Percentiles rank a stretch among this genome's conserved stretches.
Conservation (phyloP, 2,329 filamentous ascomycete genomes). For the Diaporthe humulicola region DNA sequence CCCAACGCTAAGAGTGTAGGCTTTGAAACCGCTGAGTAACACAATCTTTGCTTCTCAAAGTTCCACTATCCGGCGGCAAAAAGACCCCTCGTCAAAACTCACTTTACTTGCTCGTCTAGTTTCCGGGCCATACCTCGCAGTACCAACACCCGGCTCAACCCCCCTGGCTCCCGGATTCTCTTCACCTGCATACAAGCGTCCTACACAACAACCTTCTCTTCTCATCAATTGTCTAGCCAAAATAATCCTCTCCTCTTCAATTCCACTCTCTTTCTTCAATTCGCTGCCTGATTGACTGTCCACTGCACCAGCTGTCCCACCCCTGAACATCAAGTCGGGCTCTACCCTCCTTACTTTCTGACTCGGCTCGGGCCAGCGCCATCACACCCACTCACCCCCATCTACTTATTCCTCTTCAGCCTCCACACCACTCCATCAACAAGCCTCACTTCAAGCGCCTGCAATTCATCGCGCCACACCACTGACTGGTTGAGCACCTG, state of each 20-base stretch:
- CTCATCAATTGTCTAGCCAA: neutral
- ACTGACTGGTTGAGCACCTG: neutral
- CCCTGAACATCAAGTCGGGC: neutral
- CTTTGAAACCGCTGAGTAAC: slow-evolving; percentile 30
- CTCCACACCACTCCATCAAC: neutral
- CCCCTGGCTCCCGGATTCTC: neutral
- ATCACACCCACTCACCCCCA: neutral
- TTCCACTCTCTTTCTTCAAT: neutral
- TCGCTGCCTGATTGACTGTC: neutral
- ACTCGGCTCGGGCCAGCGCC: neutral
- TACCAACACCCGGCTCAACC: neutral
- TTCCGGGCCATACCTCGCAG: neutral
- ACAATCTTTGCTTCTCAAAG: slow-evolving; percentile 36
- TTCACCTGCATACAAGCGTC: slow-evolving; percentile 1
- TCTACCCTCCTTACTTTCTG: neutral
- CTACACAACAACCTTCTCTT: slow-evolving; percentile 9
- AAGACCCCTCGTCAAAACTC: slow-evolving; percentile 24
- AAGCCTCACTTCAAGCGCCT: neutral
- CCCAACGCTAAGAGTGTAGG: slow-evolving; percentile 18
- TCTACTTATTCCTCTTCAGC: slow-evolving; percentile 3
- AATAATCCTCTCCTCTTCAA: neutral
- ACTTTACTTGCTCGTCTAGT: slow-evolving; percentile 2
- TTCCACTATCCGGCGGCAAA: slow-evolving; percentile 26
- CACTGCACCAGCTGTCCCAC: neutral
- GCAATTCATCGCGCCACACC: neutral